Evolutionary conservation across 2,329 filamentous ascomycete species (phyloP), one percentile per base, ranked within the genome.

Genomic region (Scytalidium lignicola): DNA sequence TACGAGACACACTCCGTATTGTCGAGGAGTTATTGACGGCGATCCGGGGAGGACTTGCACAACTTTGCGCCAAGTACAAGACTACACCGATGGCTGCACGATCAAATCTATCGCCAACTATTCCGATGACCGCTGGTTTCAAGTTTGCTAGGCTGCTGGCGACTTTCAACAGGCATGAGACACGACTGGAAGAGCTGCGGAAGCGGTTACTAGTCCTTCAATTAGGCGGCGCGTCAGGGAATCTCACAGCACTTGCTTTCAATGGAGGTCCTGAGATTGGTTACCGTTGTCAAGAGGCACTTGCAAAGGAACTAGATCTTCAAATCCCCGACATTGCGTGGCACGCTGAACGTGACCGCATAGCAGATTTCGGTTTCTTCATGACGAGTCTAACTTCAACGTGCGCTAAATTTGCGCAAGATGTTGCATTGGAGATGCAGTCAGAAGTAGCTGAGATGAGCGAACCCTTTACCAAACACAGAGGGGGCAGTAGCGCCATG

Each of bases 91-190:
- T 79, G 74, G 74, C 75, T 3, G 76, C 75, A 1, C 70, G 76
- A 17, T 78, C 76, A 0, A 75, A 79, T 61, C 65, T 79, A 10
- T 76, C 79, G 52, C 76, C 79, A 56, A 75, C 76, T 0, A 62
- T 78, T 0, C 76, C 76, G 0, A 69, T 74, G 23, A 79, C 76
- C 0, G 78, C 79, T 52, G 76, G 76, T 2, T 78, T 78, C 59
- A 79, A 79, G 54, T 76, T 74, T 41, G 76, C 75, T 2, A 73
- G 77, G 0, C 79, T 71, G 64, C 65, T 79, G 1, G 73, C 74
- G 1, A 64, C 72, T 0, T 68, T 79, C 5, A 65, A 70, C 3
- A 66, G 75, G 0, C 74, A 78, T 47, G 54, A 66, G 0, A 66
- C 74, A 28, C 65, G 76, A 2, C 63, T 79, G 6, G 56, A 67